These are phyloP conservation scores for barrel medic (Medicago truncatula) DNA, from an alignment of 306 rosid species.

Conservation along the genomic window DNA sequence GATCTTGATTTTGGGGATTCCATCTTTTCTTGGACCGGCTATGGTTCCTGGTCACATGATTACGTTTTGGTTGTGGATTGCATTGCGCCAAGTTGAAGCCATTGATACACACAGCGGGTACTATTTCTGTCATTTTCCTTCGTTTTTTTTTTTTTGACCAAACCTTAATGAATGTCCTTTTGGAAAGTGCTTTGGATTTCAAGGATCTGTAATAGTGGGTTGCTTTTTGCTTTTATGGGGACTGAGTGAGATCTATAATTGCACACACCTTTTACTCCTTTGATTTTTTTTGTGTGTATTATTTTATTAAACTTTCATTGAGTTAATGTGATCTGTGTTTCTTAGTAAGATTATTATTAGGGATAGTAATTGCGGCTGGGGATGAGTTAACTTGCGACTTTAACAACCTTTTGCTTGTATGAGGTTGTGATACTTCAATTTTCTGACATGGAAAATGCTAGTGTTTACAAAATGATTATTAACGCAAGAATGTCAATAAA, in stretches of 20 bases:
- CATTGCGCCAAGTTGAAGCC: slow-evolving; percentile 89
- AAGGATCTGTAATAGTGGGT: slow-evolving; percentile 54
- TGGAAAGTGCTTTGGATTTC: slow-evolving; percentile 56
- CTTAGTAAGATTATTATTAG: background rate
- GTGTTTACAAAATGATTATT: no score
- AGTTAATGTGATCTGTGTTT: slow-evolving; percentile 18
- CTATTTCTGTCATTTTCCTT: slow-evolving; percentile 2
- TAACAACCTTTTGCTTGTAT: background rate
- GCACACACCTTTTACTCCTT: background rate
- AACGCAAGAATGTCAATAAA: no score
- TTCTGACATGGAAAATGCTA: no score
- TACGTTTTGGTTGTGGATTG: slow-evolving; percentile 95
- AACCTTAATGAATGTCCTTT: slow-evolving; percentile 34
- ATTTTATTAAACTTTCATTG: background rate
- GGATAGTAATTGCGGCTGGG: background rate
- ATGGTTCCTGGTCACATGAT: slow-evolving; percentile 91
- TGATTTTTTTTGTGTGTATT: no score
- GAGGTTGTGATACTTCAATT: slow-evolving; percentile 3
- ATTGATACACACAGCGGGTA: slow-evolving; percentile 96
- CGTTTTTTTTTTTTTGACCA: background rate
- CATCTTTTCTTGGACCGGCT: slow-evolving; percentile 96
- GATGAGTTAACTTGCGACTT: background rate
- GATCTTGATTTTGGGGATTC: slow-evolving; percentile 89
- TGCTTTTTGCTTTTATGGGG: slow-evolving; percentile 41
- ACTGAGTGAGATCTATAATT: slow-evolving; percentile 18